Evolutionary conservation across 306 rosid genomes (phyloP).

Genomic region (Quercus dentata): DNA sequence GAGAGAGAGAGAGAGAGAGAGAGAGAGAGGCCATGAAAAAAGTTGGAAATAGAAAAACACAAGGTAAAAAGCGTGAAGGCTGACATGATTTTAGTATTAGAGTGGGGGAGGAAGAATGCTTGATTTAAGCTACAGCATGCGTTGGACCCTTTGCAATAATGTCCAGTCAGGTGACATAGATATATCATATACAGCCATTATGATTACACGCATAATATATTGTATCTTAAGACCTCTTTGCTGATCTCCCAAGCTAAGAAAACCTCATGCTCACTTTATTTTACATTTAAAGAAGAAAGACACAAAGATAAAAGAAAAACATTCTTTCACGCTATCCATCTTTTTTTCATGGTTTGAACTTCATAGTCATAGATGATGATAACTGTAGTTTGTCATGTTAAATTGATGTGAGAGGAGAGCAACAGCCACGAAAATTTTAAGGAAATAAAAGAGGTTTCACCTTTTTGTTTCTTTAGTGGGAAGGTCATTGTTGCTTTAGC

Average conservation of each 20-base stretch:
- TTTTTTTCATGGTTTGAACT: too few relatives aligned
- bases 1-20: not conserved
- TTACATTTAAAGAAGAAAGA: slow-evolving; percentile 17
- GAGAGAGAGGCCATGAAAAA: not conserved
- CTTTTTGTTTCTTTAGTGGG: not conserved
- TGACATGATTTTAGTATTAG: slow-evolving; percentile 26
- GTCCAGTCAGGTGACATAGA: slow-evolving; percentile 14
- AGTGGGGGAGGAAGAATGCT: slow-evolving; percentile 10
- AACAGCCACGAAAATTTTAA: not conserved
- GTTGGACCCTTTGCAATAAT: slow-evolving; percentile 40
- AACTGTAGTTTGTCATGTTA: not conserved
- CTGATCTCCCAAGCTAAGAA: slow-evolving; percentile 65
- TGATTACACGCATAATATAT: slow-evolving; percentile 18
- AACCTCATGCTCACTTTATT: slow-evolving; percentile 33
- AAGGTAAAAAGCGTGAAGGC: slow-evolving; percentile 25
- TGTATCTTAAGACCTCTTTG: slow-evolving; percentile 33
- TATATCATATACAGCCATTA: not conserved
- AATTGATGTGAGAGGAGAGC: not conserved
- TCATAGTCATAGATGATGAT: not conserved
- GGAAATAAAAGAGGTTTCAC: not conserved
- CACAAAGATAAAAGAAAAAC: slow-evolving; percentile 22
- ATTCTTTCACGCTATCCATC: not conserved
- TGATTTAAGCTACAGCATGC: slow-evolving; percentile 43
- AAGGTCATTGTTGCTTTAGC: not conserved
- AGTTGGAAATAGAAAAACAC: too few relatives aligned